These are phyloP conservation scores for Sporobolomyces phaffii DNA, from an alignment of 768 basidiomycete genomes.

Conservation along the genomic window DNA sequence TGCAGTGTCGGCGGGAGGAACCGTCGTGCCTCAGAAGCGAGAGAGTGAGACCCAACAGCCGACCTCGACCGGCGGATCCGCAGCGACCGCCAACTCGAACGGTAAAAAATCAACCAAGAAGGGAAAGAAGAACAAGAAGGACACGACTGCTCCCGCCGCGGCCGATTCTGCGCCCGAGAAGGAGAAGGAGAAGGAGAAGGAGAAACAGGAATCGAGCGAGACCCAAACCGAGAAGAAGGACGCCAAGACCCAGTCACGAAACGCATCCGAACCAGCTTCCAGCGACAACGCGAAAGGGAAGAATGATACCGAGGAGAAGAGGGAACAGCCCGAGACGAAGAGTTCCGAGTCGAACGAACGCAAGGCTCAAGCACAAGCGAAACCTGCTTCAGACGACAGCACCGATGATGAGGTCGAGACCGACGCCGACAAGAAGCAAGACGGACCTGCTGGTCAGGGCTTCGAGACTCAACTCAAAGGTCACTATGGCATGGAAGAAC, in stretches of 20 bases:
- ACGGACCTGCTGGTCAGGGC: not conserved
- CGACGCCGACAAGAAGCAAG: not conserved
- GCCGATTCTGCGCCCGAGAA: not conserved
- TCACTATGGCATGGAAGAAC: not conserved
- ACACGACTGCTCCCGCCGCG: not conserved
- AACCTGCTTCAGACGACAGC: not conserved
- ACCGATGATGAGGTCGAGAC: not conserved
- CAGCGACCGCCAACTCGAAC: not conserved
- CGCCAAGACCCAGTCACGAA: too few relatives aligned
- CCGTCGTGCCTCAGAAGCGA: not conserved
- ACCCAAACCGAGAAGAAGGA: too few relatives aligned
- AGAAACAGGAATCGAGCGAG: not conserved
- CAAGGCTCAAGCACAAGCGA: not conserved
- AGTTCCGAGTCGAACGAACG: not conserved
- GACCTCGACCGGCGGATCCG: not conserved
- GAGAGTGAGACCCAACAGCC: not conserved
- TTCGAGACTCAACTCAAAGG: conserved; percentile 3
- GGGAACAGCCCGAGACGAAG: not conserved
- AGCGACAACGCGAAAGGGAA: too few relatives aligned
- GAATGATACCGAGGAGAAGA: too few relatives aligned
- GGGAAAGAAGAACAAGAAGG: conserved; percentile 5
- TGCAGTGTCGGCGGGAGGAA: not conserved
- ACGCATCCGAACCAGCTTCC: too few relatives aligned
- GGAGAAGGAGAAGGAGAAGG: not conserved
- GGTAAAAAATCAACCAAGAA: not conserved